phyloP scores from a whole-genome alignment of 2,329 filamentous ascomycete species.

The Chrysosporium keratinophilum region DNA sequence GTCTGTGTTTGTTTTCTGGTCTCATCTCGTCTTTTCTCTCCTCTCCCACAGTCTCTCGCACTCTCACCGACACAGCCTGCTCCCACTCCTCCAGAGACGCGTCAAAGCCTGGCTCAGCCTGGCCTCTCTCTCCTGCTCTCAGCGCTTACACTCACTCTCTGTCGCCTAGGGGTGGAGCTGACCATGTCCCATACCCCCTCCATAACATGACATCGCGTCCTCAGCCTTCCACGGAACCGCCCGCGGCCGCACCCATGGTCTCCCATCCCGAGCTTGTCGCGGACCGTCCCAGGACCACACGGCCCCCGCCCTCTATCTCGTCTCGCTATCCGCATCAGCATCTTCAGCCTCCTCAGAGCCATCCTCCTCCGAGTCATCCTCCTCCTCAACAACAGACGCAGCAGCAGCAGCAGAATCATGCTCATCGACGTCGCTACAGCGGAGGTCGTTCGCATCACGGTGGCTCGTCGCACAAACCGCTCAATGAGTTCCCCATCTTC shows the following conservation, averaged over 20 bases:
- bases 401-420: neutral
- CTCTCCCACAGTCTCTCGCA: too few relatives aligned
- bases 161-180: neutral
- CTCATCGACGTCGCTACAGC: constrained; percentile 61
- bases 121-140: neutral
- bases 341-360: constrained; percentile 35
- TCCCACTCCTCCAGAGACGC: neutral
- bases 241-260: constrained; percentile 24
- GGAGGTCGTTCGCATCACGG: constrained; percentile 61
- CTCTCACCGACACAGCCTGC: too few relatives aligned
- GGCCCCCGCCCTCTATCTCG: constrained; percentile 53
- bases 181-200: constrained; percentile 2
- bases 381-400: too few relatives aligned
- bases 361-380: too few relatives aligned
- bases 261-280: constrained; percentile 36
- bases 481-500: constrained; percentile 91
- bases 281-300: constrained; percentile 46
- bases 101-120: neutral
- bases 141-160: neutral
- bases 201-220: constrained; percentile 11
- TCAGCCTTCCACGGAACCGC: constrained; percentile 2
- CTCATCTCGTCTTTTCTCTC: too few relatives aligned
- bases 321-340: constrained; percentile 24
- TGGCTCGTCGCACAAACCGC: constrained; percentile 55
- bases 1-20: too few relatives aligned